Percentiles rank a stretch among this genome's conserved stretches.
These are phyloP conservation scores for Microstegium vimineum DNA, from an alignment of 176 grass and related monocot species.

Conservation along the genomic window DNA sequence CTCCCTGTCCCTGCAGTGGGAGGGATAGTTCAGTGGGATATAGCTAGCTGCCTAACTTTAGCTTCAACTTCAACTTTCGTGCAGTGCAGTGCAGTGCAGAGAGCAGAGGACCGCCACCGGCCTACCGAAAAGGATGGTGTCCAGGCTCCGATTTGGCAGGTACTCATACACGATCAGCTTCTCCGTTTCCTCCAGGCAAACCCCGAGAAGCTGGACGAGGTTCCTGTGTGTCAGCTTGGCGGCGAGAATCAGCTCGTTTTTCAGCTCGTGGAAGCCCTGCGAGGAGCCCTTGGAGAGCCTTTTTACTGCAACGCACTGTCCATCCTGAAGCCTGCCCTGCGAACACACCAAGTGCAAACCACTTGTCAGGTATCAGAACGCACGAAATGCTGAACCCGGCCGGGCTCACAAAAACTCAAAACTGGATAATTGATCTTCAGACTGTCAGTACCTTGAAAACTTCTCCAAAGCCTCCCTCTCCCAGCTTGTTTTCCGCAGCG, in stretches of 20 bases:
- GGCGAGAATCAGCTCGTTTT: slow-evolving; percentile 35
- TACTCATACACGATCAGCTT: slow-evolving; percentile 39
- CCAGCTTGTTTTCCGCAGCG: slow-evolving; percentile 43
- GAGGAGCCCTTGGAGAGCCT: slow-evolving; percentile 16
- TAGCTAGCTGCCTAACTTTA: too few relatives aligned
- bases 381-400: background rate
- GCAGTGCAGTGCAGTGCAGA: background rate
- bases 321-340: slow-evolving; percentile 22
- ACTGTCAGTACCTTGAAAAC: slow-evolving; percentile 38
- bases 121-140: slow-evolving; percentile 27
- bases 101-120: background rate
- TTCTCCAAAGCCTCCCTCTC: slow-evolving; percentile 46
- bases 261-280: slow-evolving; percentile 34
- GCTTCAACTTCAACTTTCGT: background rate
- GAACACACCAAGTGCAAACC: background rate
- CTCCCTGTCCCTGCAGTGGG: background rate
- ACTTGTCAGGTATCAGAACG: background rate
- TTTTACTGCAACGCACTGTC: slow-evolving; percentile 25
- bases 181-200: slow-evolving; percentile 29
- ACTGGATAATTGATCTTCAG: too few relatives aligned
- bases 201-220: background rate
- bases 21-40: too few relatives aligned
- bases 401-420: background rate
- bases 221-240: too few relatives aligned
- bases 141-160: slow-evolving; percentile 36